phyloP scores from a whole-genome alignment of 169 alveolate species.

The Eimeria maxima region DNA sequence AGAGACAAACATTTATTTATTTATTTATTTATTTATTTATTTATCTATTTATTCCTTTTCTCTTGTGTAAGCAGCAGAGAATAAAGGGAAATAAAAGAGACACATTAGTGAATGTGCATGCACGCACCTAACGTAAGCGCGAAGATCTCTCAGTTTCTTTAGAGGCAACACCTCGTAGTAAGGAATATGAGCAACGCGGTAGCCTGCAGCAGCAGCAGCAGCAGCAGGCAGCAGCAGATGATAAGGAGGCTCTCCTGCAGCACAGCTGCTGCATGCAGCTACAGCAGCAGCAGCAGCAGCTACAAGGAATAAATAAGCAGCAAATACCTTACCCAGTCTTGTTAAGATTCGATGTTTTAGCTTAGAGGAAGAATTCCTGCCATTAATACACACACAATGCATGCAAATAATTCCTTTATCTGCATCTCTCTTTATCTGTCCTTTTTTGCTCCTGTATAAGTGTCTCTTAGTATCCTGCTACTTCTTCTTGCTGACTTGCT shows the following conservation, averaged over 20 bases:
- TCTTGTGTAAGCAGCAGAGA: not conserved
- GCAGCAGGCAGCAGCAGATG: not conserved
- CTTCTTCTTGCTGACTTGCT: too few relatives aligned
- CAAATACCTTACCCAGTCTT: constrained; percentile 58
- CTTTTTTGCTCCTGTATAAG: too few relatives aligned
- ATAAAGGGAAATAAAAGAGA: not conserved
- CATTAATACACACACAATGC: not conserved
- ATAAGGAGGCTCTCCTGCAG: not conserved
- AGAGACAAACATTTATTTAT: too few relatives aligned
- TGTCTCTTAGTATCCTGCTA: too few relatives aligned
- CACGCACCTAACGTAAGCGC: constrained; percentile 15
- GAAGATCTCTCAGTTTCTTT: constrained; percentile 9
- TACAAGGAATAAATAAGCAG: not conserved
- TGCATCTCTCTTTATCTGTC: not conserved
- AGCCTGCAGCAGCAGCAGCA: constrained; percentile 73
- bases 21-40: too few relatives aligned
- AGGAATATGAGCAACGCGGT: constrained; percentile 75
- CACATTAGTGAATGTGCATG: not conserved
- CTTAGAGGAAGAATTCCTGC: constrained; percentile 78
- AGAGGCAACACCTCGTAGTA: constrained; percentile 76
- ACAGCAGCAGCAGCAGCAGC: not conserved
- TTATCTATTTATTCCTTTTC: too few relatives aligned
- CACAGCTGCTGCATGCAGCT: not conserved
- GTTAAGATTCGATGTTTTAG: constrained; percentile 74
- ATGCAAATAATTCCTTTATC: not conserved